These are phyloP conservation scores for Cutaneotrichosporon dermatis DNA, from an alignment of 1,284 basidiomycete species.

Conservation along the genomic window DNA sequence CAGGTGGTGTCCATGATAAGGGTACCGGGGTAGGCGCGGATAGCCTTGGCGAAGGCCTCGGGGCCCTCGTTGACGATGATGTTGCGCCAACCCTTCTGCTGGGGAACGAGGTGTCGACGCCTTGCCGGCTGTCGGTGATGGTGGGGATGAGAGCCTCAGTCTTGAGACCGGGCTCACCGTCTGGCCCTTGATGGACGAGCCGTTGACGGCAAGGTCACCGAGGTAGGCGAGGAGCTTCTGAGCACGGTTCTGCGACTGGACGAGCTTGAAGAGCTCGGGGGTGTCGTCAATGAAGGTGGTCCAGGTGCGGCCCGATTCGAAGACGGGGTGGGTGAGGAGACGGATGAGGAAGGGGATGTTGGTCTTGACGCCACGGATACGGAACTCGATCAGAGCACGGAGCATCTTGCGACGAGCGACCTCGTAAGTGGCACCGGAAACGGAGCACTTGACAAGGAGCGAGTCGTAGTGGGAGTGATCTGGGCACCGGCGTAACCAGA, in stretches of 20 bases:
- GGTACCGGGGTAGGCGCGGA: constrained; percentile 90
- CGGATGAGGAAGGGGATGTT: constrained; percentile 99
- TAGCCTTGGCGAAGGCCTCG: constrained; percentile 97
- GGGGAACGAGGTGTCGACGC: constrained; percentile 76
- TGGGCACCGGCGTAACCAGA: constrained; percentile 99
- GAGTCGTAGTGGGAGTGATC: constrained; percentile 99
- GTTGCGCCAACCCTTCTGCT: constrained; percentile 91
- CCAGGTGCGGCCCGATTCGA: constrained; percentile 96
- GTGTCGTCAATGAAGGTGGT: constrained; percentile 99
- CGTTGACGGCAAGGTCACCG: constrained; percentile 95
- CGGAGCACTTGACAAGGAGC: constrained; percentile 92
- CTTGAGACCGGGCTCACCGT: constrained; percentile 89
- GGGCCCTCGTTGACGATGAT: constrained; percentile 98
- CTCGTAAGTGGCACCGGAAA: constrained; percentile 96
- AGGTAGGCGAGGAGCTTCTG: constrained; percentile 96
- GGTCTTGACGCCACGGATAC: constrained; percentile 98
- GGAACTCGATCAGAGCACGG: constrained; percentile 96
- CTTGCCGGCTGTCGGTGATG: constrained; percentile 66
- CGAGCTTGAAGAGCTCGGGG: constrained; percentile 96
- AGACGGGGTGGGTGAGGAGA: constrained; percentile 94
- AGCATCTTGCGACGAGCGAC: constrained; percentile 99
- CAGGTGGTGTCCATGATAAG: constrained; percentile 98
- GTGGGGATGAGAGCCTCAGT: constrained; percentile 81
- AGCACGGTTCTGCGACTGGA: constrained; percentile 95
- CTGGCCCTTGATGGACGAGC: constrained; percentile 77